Evolutionary conservation across 1,139 yeast genomes (phyloP), one percentile per base, ranked within the genome.

Genomic region (Kodamaea suecica): DNA sequence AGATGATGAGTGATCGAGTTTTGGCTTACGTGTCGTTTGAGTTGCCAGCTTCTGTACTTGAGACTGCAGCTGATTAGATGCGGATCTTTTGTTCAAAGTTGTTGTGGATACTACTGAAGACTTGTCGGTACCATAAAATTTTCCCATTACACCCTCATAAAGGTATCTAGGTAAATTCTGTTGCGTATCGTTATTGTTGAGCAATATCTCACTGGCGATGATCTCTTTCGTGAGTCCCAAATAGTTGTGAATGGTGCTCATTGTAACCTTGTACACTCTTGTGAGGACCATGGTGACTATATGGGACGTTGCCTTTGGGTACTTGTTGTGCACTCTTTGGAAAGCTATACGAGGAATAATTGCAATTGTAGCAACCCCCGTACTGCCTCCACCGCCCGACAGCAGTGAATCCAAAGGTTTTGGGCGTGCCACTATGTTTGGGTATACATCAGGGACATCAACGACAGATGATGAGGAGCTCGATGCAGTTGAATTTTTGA

Each of bases 231-330:
- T 87, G 23, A 92, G 62, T 0, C 95, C 96, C 34, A 92, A 66
- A 55, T 92, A 92, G 47, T 78, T 75, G 53, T 90, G 94, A 9
- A 94, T 85, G 0, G 97, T 85, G 52, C 84, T 92, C 61, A 90
- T 80, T 0, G 97, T 90, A 5, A 92, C 97, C 48, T 95, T 76
- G 55, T 87, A 87, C 38, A 92, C 69, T 43, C 95, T 74, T 1
- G 95, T 83, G 42, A 90, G 66, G 12, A 92, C 87, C 77, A 92
- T 88, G 45, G 95, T 95, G 6, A 92, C 94, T 30, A 92, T 90
- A 56, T 90, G 96, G 0, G 97, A 85, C 0, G 96, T 83, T 0
- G 96, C 86, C 45, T 84, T 78, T 5, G 98, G 97, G 52, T 81
- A 86, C 48, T 81, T 85, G 25, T 66, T 54, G 10, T 86, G 84